A percentile compares a stretch with the other conserved stretches of the same genome.
phyloP scores from a whole-genome alignment of 495 filamentous ascomycete genomes.

The Massariosphaeria phaeospora region DNA sequence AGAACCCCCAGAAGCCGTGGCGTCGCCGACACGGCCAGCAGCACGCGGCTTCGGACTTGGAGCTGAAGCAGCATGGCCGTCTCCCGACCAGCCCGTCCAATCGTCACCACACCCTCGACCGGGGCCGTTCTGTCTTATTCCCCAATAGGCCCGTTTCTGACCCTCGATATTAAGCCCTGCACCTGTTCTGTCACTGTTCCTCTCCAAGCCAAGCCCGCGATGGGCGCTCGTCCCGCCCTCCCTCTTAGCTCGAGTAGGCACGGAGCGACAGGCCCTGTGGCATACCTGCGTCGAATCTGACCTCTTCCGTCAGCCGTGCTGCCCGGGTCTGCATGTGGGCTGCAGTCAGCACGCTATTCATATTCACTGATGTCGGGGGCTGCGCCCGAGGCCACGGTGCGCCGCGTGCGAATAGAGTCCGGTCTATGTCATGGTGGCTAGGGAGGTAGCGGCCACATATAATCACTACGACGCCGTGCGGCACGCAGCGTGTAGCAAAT shows the following conservation, averaged over 20 bases:
- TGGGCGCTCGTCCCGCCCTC: too few species aligned
- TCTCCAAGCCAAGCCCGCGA: too few species aligned
- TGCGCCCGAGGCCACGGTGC: conserved; percentile 19
- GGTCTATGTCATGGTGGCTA: conserved; percentile 1
- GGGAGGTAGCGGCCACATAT: conserved; percentile 13
- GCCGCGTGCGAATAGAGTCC: neutral
- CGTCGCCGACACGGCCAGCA: neutral
- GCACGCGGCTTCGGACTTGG: conserved; percentile 18
- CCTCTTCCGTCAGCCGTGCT: too few species aligned
- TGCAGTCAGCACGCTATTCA: too few species aligned
- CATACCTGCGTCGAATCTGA: too few species aligned
- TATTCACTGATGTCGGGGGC: too few species aligned
- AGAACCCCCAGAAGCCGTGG: neutral
- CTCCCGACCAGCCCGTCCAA: conserved; percentile 14
- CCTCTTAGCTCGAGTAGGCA: too few species aligned
- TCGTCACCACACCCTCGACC: conserved; percentile 10
- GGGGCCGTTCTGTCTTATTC: conserved; percentile 16
- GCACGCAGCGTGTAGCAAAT: conserved; percentile 1
- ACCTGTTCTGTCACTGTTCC: too few species aligned
- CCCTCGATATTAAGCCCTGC: conserved; percentile 14
- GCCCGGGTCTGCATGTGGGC: too few species aligned
- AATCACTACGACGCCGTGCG: neutral
- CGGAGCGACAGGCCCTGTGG: too few species aligned
- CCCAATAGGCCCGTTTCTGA: conserved; percentile 17
- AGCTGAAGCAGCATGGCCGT: conserved; percentile 18